These are phyloP conservation scores for Globisporangium cystogenes DNA, from an alignment of 352 stramenopile species.

Conservation along the genomic window DNA sequence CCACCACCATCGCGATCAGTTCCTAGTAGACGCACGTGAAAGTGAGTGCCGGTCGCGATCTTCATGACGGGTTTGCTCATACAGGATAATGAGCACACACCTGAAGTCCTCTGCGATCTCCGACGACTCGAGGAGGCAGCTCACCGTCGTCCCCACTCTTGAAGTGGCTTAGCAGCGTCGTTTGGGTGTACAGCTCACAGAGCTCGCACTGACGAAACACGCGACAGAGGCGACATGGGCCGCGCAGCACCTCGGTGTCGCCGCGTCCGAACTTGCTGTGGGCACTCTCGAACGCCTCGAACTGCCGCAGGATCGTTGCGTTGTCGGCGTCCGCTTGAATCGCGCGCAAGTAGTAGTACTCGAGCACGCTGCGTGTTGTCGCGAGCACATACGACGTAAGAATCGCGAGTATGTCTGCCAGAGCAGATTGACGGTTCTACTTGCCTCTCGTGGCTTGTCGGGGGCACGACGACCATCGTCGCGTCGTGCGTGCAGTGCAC, in stretches of 20 bases:
- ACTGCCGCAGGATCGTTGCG: constrained; percentile 87
- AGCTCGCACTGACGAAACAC: constrained; percentile 83
- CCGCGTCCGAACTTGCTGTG: constrained; percentile 76
- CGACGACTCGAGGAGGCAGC: constrained; percentile 19
- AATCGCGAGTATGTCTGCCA: not conserved
- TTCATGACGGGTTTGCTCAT: not conserved
- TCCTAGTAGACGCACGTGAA: constrained; percentile 23
- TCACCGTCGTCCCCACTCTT: constrained; percentile 7
- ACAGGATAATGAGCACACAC: constrained; percentile 10
- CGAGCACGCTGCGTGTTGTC: constrained; percentile 25
- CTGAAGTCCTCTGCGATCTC: constrained; percentile 53
- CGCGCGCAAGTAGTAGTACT: constrained; percentile 85
- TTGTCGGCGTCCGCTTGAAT: constrained; percentile 89
- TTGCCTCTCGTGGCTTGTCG: constrained; percentile 56
- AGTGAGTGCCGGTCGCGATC: not conserved
- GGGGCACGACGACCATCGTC: constrained; percentile 84
- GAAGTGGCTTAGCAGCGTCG: constrained; percentile 21
- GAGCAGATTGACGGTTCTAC: no score
- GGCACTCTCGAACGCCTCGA: constrained; percentile 75
- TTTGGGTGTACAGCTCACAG: constrained; percentile 69
- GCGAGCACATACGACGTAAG: not conserved
- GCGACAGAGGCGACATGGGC: constrained; percentile 74
- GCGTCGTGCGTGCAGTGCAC: constrained; percentile 84
- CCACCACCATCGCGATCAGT: constrained; percentile 39
- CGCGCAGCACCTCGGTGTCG: constrained; percentile 13